Conservation (phyloP, 805 yeast genomes). For the Sugiyamaella qingdaonensis region DNA sequence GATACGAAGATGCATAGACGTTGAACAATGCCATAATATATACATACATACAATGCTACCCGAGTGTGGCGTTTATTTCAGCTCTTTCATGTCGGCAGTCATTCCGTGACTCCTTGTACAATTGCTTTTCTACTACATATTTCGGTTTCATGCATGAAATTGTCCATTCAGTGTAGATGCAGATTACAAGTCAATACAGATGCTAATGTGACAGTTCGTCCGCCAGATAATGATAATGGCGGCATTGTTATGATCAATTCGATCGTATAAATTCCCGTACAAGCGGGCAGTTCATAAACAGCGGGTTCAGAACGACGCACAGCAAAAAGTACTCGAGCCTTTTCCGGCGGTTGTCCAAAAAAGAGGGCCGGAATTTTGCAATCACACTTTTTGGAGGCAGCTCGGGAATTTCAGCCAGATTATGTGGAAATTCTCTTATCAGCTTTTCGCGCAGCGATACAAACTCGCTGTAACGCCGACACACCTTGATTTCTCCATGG, state of each 20-base stretch:
- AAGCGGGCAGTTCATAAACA: slow-evolving; percentile 25
- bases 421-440: slow-evolving; percentile 34
- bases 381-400: slow-evolving; percentile 44
- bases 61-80: no score
- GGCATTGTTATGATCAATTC: not conserved
- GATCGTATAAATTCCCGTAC: slow-evolving; percentile 32
- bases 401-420: slow-evolving; percentile 38
- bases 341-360: slow-evolving; percentile 37
- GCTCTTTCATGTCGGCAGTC: no score
- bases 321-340: slow-evolving; percentile 45
- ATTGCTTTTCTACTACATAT: no score
- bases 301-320: slow-evolving; percentile 44
- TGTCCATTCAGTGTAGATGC: no score
- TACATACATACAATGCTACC: not conserved
- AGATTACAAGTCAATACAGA: no score
- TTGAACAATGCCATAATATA: not conserved
- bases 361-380: slow-evolving; percentile 31
- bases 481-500: slow-evolving; percentile 39
- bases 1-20: not conserved
- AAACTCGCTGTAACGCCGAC: slow-evolving; percentile 65
- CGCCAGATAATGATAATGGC: not conserved
- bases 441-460: slow-evolving; percentile 43
- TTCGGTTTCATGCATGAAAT: no score
- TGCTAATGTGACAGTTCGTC: not conserved
- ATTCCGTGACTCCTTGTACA: no score